phyloP scores from a whole-genome alignment of 768 basidiomycete species.

The Russula sp. region DNA sequence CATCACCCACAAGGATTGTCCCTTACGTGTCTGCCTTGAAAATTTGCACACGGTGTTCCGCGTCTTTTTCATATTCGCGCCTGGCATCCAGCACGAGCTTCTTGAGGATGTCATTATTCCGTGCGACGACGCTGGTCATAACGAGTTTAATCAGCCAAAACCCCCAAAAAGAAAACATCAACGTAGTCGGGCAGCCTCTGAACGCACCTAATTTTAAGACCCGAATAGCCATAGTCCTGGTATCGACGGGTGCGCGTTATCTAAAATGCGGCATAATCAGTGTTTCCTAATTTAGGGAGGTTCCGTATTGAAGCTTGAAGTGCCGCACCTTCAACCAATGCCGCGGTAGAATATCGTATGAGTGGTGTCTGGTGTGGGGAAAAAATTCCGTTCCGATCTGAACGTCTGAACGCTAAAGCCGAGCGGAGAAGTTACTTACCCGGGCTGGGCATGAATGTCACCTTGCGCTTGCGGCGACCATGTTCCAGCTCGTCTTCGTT shows the following conservation, averaged over 20 bases:
- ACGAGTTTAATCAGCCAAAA: not conserved
- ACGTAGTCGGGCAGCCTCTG: conserved; percentile 30
- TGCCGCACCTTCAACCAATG: conserved; percentile 76
- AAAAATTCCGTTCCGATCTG: conserved; percentile 18
- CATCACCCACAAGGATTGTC: conserved; percentile 29
- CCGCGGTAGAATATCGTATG: conserved; percentile 89
- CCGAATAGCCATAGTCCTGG: conserved; percentile 68
- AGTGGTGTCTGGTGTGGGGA: conserved; percentile 58
- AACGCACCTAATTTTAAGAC: conserved; percentile 75
- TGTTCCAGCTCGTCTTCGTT: conserved; percentile 61
- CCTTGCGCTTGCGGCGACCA: conserved; percentile 71
- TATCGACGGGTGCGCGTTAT: conserved; percentile 78
- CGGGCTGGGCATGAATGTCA: conserved; percentile 82
- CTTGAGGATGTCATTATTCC: conserved; percentile 85
- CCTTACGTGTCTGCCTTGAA: conserved; percentile 88
- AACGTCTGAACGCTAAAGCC: conserved; percentile 16
- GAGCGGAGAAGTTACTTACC: conserved; percentile 45
- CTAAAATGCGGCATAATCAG: conserved; percentile 39
- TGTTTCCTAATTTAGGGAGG: conserved; percentile 25
- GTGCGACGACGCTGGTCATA: conserved; percentile 68
- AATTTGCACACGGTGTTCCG: conserved; percentile 85
- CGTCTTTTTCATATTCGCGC: conserved; percentile 86
- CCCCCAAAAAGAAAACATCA: not conserved
- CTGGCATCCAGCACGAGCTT: conserved; percentile 84
- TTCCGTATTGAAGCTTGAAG: conserved; percentile 16